Base-by-base conservation (phyloP, 1,139 yeast genomes). In the Arxiozyma slooffiae region DNA sequence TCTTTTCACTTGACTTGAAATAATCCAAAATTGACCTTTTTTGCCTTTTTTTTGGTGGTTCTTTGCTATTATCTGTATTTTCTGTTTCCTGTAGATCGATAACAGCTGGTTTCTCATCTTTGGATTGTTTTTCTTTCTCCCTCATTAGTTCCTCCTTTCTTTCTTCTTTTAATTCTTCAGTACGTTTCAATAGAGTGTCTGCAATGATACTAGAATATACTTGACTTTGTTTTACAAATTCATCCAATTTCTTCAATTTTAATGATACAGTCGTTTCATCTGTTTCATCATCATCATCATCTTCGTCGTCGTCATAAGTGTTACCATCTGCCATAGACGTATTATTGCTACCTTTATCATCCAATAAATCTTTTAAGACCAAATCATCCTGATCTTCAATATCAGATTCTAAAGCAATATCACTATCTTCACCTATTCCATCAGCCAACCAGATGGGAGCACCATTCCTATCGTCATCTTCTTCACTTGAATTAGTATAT, bases 161-260 rank as follows among this genome's bases (percentile, higher is more conserved):
- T 45, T 56, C 61, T n/a, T 55, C 59, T 39, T 55, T 57, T 39
- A 66, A 62, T 51, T 66, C 67, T 50, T 61, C 60, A 37, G 64
- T 68, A 48, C 76, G 71, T 54, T 77, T 80, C 48, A 81, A 63
- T 49, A 89, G 74, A 30, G 89, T 82, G 50, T 87, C 90, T 3
- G 94, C 81, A 50, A 90, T 82, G 57, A 89, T 87, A 53, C 81
- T 78, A 1, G 96, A 85, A 67, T 86, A 90, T 3, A 88, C 77
- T 63, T 87, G 89, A 20, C 96, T 85, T 62, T 85, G 83, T 60
- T 85, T 84, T 21, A 90, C 88, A 58, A 90, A 72, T 47, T 79
- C 81, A 57, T 85, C 77, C 48, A 90, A 70, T 52, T 87, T 73
- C 50, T 77, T 76, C 46, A 87, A 68, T 60, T 86, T 85, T 24